Percentiles rank a stretch among this genome's conserved stretches.
Evolutionary conservation across 78 protist genomes (phyloP).

Genomic region (Isochrysis galbana): DNA sequence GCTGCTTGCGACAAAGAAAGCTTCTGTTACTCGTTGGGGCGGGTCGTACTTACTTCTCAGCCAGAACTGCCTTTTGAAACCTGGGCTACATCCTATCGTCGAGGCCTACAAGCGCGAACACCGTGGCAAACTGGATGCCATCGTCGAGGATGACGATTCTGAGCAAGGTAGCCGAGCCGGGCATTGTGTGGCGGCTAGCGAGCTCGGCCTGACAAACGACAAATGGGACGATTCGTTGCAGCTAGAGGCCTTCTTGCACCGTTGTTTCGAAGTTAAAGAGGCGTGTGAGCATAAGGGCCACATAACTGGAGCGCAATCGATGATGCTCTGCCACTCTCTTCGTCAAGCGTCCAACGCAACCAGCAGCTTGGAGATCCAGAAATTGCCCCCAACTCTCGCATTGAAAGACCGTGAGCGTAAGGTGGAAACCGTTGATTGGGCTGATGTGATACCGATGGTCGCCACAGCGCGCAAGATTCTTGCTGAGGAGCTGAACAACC

Average conservation of each 20-base stretch:
- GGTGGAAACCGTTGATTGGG: neutral
- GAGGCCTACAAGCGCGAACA: neutral
- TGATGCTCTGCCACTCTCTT: neutral
- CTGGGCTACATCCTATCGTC: neutral
- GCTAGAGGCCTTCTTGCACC: neutral
- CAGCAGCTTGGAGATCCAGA: no score
- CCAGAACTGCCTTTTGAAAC: neutral
- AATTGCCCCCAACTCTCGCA: neutral
- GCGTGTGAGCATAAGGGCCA: neutral
- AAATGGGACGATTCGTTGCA: neutral
- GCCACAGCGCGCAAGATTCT: neutral
- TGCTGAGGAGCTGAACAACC: neutral
- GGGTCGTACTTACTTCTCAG: neutral
- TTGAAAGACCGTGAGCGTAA: neutral
- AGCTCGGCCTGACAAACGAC: neutral
- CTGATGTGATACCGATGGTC: neutral
- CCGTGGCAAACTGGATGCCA: neutral
- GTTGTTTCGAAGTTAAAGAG: neutral
- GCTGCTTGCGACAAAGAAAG: neutral
- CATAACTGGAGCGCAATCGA: neutral
- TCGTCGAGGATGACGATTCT: neutral
- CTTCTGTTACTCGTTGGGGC: neutral
- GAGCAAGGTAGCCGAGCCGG: neutral
- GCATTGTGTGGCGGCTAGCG: neutral
- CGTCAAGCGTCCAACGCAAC: no score